Evolutionary conservation across 1,284 basidiomycete species (phyloP).

Genomic region (Ustilago loliicola): DNA sequence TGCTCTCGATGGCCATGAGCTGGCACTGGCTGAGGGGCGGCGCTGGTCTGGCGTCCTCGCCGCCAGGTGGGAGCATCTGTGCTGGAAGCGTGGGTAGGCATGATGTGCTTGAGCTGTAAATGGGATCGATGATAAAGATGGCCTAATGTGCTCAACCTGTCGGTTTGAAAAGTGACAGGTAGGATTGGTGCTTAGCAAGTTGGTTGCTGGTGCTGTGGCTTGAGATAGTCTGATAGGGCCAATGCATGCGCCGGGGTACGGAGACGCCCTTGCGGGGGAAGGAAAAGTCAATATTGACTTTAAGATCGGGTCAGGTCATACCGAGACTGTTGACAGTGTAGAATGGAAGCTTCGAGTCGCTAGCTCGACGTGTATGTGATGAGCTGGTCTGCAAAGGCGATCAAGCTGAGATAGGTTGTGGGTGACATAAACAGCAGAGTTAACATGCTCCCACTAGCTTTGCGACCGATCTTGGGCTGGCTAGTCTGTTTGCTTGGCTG

Average conservation of each 20-base stretch:
- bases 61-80: conserved; percentile 44
- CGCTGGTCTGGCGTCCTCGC: conserved; percentile 11
- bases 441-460: background rate
- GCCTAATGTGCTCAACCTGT: too few relatives aligned
- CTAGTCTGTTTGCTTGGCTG: background rate
- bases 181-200: background rate
- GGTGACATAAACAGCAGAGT: background rate
- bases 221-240: background rate
- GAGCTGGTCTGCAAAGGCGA: background rate
- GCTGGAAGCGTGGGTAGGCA: conserved; percentile 25
- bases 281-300: background rate
- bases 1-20: conserved; percentile 9
- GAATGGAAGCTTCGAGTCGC: background rate
- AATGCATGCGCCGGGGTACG: background rate
- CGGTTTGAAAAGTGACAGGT: background rate
- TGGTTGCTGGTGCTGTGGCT: background rate
- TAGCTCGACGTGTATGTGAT: conserved; percentile 9
- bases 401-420: background rate
- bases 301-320: background rate
- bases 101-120: background rate
- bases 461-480: too few relatives aligned
- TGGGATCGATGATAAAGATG: background rate
- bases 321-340: background rate
- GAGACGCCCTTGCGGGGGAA: conserved; percentile 1
- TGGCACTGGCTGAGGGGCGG: conserved; percentile 25